These are phyloP conservation scores for Cairneyella variabilis DNA, from an alignment of 495 filamentous ascomycete species.

Conservation along the genomic window DNA sequence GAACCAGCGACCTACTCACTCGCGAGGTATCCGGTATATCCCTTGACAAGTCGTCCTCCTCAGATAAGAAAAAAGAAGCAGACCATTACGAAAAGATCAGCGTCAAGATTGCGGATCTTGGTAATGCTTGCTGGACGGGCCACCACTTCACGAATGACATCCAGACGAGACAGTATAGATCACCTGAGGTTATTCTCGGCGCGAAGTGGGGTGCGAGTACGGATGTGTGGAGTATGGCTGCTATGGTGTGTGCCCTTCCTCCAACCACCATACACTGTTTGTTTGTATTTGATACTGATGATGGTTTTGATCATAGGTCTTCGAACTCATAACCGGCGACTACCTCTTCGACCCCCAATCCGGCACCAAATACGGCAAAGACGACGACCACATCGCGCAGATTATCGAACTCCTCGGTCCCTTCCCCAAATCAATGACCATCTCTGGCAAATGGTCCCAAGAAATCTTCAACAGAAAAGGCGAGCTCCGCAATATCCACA, in stretches of 20 bases:
- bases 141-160: slow-evolving; percentile 99
- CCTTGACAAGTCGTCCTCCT: slow-evolving; percentile 63
- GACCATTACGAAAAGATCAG: slow-evolving; percentile 74
- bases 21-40: slow-evolving; percentile 94
- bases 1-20: slow-evolving; percentile 74
- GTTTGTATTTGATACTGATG: background rate
- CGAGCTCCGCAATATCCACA: slow-evolving; percentile 95
- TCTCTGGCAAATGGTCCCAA: slow-evolving; percentile 93
- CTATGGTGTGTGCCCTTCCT: slow-evolving; percentile 68
- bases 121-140: slow-evolving; percentile 97
- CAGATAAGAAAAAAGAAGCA: slow-evolving; percentile 49
- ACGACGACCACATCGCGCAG: slow-evolving; percentile 98
- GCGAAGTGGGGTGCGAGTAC: slow-evolving; percentile 98
- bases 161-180: slow-evolving; percentile 95
- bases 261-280: too few species aligned
- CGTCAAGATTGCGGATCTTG: slow-evolving; percentile 97
- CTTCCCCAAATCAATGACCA: slow-evolving; percentile 87
- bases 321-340: slow-evolving; percentile 97
- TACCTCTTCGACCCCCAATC: slow-evolving; percentile 99
- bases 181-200: slow-evolving; percentile 94
- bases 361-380: slow-evolving; percentile 98
- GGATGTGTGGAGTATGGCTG: slow-evolving; percentile 99
- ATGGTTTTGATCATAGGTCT: slow-evolving; percentile 55
- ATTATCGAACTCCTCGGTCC: slow-evolving; percentile 96
- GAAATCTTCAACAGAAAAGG: slow-evolving; percentile 99